A percentile compares a stretch with the other conserved stretches of the same genome.
These are phyloP conservation scores for Phytophthora vignae DNA, from an alignment of 352 stramenopile species.

Conservation along the genomic window DNA sequence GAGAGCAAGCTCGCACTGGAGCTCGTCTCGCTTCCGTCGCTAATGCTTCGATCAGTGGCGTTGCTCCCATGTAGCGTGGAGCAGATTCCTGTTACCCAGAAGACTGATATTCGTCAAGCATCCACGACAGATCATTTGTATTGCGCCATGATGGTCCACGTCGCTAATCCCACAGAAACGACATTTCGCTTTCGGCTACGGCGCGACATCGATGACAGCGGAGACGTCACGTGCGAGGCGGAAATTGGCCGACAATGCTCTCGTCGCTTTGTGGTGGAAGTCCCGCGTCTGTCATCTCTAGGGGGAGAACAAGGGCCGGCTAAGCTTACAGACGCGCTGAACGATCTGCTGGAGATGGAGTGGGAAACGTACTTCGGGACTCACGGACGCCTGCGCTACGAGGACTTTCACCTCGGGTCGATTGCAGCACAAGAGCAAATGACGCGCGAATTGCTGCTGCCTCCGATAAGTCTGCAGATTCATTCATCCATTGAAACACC, in stretches of 20 bases:
- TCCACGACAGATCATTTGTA: conserved; percentile 58
- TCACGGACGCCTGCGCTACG: conserved; percentile 36
- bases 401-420: conserved; percentile 27
- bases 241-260: conserved; percentile 65
- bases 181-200: conserved; percentile 61
- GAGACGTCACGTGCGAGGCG: conserved; percentile 32
- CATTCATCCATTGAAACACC: conserved; percentile 6
- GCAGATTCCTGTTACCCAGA: conserved; percentile 3
- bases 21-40: conserved; percentile 60
- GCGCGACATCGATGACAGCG: conserved; percentile 14
- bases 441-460: conserved; percentile 40
- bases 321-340: conserved; percentile 40
- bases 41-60: conserved; percentile 49
- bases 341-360: conserved; percentile 53
- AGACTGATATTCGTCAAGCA: not conserved
- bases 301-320: conserved; percentile 4
- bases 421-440: conserved; percentile 17
- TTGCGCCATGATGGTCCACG: conserved; percentile 58
- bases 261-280: conserved; percentile 50
- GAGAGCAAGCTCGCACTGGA: conserved; percentile 59
- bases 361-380: conserved; percentile 68
- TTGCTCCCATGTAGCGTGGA: conserved; percentile 47
- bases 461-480: conserved; percentile 47
- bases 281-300: conserved; percentile 35
- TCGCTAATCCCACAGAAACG: conserved; percentile 79